Evolutionary conservation across 2,329 filamentous ascomycete genomes (phyloP), one percentile per base, ranked within the genome.

Genomic region (Escovopsis weberi): DNA sequence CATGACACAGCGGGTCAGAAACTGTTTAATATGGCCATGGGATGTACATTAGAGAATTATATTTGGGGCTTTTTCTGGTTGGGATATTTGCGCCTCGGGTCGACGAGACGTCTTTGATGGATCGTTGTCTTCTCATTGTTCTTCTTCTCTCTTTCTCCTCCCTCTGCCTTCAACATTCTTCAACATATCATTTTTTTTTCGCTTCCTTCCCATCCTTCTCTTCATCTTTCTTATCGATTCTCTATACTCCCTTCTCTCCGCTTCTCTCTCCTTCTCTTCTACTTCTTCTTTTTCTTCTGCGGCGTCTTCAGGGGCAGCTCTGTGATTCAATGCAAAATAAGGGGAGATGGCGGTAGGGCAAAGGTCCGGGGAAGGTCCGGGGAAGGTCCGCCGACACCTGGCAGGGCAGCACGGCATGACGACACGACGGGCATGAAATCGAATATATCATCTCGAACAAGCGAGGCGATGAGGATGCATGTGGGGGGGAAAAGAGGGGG

Each of bases 271-370:
- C 23, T 3, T 5, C 5, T 23, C 73, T 78, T 1, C 82, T 82
- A 59, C 87, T 76, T n/a, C n/a, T 41, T 87, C 61, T 47, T 83
- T 83, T 56, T 82, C 80, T 53, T 76, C 12, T 11, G 36, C 12
- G 44, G 44, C 42, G 43, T 38, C 33, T 44, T 38, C 23, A 33
- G 40, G 40, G 34, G 42, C 42, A 26, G 42, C 38, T 42, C 12
- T 36, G 34, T 36, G 12, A 23, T 23, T 23, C 23, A 23, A 23
- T n/a, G n/a, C n/a, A n/a, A n/a, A n/a, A n/a, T n/a, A 44, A 19
- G 44, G 44, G 26, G n/a, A 4, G 41, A 43, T 38, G 36, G 44
- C 36, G 26, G 43, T n/a, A n/a, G 23, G 23, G 23, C 23, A 5
- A 5, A 5, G 23, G 23, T n/a, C n/a, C 39, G 42, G 41, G 37